phyloP scores from a whole-genome alignment of 2,329 filamentous ascomycete genomes.

The Lojkania enalia region DNA sequence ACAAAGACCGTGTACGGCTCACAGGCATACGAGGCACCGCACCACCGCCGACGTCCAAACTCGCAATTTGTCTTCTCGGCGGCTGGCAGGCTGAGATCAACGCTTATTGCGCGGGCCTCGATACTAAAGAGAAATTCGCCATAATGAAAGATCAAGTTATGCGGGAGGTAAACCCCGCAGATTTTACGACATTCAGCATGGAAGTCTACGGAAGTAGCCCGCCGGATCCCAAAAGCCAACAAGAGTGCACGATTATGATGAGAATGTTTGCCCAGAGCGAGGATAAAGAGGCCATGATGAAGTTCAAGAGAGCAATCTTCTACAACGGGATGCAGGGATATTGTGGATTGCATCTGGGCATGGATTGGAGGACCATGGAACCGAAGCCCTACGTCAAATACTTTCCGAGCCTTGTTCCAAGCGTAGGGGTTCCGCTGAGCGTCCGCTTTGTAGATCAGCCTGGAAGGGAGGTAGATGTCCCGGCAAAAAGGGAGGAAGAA shows the following conservation, averaged over 20 bases:
- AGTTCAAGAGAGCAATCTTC: constrained; percentile 19
- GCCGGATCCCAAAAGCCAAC: constrained; percentile 12
- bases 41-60: constrained; percentile 38
- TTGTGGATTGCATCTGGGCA: constrained; percentile 38
- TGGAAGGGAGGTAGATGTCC: constrained; percentile 7
- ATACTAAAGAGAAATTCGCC: constrained; percentile 10
- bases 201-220: constrained; percentile 10
- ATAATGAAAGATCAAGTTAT: constrained; percentile 17
- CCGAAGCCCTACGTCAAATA: constrained; percentile 30
- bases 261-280: constrained; percentile 13
- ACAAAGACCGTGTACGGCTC: constrained; percentile 24
- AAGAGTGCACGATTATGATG: constrained; percentile 12
- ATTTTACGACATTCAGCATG: constrained; percentile 22
- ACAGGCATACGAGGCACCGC: constrained; percentile 36
- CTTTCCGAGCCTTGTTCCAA: constrained; percentile 13
- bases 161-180: constrained; percentile 8
- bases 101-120: constrained; percentile 11
- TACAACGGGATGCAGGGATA: constrained; percentile 41
- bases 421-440: constrained; percentile 1
- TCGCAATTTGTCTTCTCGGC: constrained; percentile 31
- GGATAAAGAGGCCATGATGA: constrained; percentile 17
- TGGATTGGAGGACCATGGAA: constrained; percentile 45
- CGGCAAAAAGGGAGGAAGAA: constrained; percentile 13
- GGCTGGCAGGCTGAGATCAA: constrained; percentile 37
- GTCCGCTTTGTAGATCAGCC: constrained; percentile 12